Evolutionary conservation across 1,284 basidiomycete species (phyloP).

Genomic region (Cutaneotrichosporon cyanovorans): DNA sequence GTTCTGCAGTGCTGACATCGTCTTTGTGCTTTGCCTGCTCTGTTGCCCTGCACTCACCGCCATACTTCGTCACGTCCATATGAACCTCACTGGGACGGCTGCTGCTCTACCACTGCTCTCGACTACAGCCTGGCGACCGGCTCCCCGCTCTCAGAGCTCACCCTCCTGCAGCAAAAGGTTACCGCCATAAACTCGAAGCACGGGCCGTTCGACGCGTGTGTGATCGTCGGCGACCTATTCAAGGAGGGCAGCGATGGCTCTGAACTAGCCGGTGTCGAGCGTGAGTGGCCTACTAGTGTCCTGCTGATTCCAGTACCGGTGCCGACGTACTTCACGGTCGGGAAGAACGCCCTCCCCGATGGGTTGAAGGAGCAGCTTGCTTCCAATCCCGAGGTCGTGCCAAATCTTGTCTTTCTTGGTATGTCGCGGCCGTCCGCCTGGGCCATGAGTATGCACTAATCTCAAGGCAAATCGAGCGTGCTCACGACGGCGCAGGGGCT

Average conservation of each 20-base stretch:
- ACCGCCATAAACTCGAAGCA: constrained; percentile 83
- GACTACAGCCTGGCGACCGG: constrained; percentile 70
- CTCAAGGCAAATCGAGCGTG: constrained; percentile 70
- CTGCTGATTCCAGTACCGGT: constrained; percentile 57
- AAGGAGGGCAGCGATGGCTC: constrained; percentile 52
- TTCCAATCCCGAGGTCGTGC: constrained; percentile 67
- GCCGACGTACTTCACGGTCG: constrained; percentile 88
- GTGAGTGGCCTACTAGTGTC: constrained; percentile 18
- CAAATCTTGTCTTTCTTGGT: constrained; percentile 80
- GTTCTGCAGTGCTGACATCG: too few relatives aligned
- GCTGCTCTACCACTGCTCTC: too few relatives aligned
- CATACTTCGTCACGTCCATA: too few relatives aligned
- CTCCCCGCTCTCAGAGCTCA: constrained; percentile 68
- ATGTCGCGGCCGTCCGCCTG: too few relatives aligned
- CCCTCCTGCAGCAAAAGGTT: constrained; percentile 69
- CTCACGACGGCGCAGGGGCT: constrained; percentile 75
- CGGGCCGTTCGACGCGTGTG: constrained; percentile 82
- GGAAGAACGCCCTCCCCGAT: constrained; percentile 63
- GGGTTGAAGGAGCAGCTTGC: constrained; percentile 65
- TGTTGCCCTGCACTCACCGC: too few relatives aligned
- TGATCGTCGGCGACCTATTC: constrained; percentile 89
- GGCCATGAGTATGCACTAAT: not conserved
- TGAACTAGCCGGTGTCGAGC: constrained; percentile 44
- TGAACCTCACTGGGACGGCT: too few relatives aligned
- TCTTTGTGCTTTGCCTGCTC: too few relatives aligned